Evolutionary conservation across 176 grass and related monocot species (phyloP), one percentile per base, ranked within the genome.

Genomic region (Triticum dicoccoides): DNA sequence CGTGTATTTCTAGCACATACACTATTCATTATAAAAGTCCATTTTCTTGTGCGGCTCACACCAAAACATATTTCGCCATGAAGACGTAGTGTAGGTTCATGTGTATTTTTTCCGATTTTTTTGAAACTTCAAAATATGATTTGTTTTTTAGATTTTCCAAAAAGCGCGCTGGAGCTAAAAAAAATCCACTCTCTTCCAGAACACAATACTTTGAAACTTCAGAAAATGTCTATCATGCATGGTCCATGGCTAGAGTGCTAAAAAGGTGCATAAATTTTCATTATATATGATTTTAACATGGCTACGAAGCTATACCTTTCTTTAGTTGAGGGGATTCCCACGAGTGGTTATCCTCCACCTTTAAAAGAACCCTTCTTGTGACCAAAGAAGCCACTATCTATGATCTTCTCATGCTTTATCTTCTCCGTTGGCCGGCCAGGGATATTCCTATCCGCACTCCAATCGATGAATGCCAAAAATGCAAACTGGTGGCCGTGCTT

Each of bases 371-470:
- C 5, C 5, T 52, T 54, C 5, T 54, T 52, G 49, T 52, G 49
- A 52, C 15, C 49, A 52, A 52, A 1, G 0, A 14, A 52, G 49
- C 49, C 49, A 52, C 49, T 52, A 52, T 17, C 51, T 54, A 54
- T 54, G 51, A 54, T 54, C 15, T 54, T 54, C 51, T 6, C 51
- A 54, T 18, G 51, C 51, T 18, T 54, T 91, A 81, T 92, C 85
- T 81, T 82, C 86, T 79, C 49, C 23, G n/a, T 78, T 89, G 78
- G 87, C 38, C 90, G 87, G 93, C 9, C 13, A 73, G 25, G 64
- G 56, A 95, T 92, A 93, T 91, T 91, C 89, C 85, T 54, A 81
- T 78, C 80, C 5, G 5, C 89, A 58, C 71, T 82, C 79, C 63
- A 82, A 87, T 64, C 83, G 71, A 67, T 6, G 78, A 84, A 56